Evolutionary conservation across 129 eudicot species (phyloP).

Genomic region (Glebionis coronaria): DNA sequence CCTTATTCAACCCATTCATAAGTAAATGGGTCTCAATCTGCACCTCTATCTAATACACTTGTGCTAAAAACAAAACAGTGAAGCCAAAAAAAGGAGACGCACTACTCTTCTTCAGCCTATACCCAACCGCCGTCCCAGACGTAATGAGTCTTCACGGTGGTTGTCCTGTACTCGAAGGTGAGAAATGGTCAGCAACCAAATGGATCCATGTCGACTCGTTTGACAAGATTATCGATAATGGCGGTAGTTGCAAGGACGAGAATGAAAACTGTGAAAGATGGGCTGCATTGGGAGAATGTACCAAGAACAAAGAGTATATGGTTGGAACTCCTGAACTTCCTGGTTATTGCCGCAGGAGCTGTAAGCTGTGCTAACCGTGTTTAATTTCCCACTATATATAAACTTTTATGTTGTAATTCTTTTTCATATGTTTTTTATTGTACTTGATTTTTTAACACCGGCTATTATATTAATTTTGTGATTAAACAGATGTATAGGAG

Average conservation of each 20-base stretch:
- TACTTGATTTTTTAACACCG: background rate
- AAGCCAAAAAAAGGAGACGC: constrained; percentile 96
- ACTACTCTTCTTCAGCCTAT: constrained; percentile 87
- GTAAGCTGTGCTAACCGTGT: constrained; percentile 58
- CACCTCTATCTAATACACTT: constrained; percentile 12
- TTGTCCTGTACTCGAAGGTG: constrained; percentile 77
- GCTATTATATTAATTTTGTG: background rate
- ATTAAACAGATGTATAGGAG: constrained; percentile 10
- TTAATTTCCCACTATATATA: constrained; percentile 19
- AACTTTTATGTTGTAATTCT: background rate
- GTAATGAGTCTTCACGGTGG: constrained; percentile 75
- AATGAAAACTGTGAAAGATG: constrained; percentile 72
- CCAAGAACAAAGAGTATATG: constrained; percentile 80
- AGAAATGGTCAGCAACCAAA: constrained; percentile 91
- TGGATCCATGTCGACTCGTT: constrained; percentile 88
- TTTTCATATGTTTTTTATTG: background rate
- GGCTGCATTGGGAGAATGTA: constrained; percentile 91
- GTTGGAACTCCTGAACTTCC: constrained; percentile 69
- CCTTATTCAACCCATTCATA: background rate
- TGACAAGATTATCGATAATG: constrained; percentile 51
- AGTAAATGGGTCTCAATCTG: background rate
- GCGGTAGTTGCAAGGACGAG: constrained; percentile 51
- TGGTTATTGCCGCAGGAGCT: constrained; percentile 73
- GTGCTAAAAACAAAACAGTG: constrained; percentile 38
- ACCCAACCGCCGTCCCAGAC: constrained; percentile 74